Evolutionary conservation across 1,139 yeast species (phyloP), one percentile per base, ranked within the genome.

Genomic region (Saccharomyces hybrid): DNA sequence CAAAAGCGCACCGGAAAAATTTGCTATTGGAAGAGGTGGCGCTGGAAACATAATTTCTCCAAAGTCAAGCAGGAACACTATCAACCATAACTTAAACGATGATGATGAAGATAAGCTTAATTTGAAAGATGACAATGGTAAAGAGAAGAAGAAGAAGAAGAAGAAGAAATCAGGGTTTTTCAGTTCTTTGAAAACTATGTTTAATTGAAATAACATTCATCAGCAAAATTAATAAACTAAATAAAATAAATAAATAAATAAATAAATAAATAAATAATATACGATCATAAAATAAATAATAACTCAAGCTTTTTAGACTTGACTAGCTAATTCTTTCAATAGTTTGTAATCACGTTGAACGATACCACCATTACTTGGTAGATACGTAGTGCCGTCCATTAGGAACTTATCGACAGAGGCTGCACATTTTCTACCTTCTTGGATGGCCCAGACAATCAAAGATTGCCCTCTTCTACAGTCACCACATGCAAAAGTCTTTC

Each of bases 381-480:
- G 80, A 69, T 88, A 80, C 38, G 96, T 80, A 59, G 80, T 73
- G 34, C 93, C 90, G 44, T 38, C 25, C 83, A 84, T 83, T 72
- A 93, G 78, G 71, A 73, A 87, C 64, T 77, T 73, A 69, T 93
- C 99, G 59, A 93, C 95, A 66, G 88, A 91, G 64, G 97, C 82
- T 46, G 99, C 99, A 80, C 97, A 88, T 74, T 93, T 97, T 77
- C 98, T 84, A 64, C 99, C 99, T 76, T 93, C 99, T 75, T 93
- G 98, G 65, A 93, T 93, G 75, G 98, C 99, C 98, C 99, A 93
- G 56, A 93, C 99, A 71, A 93, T 95, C 71, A 93, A 82, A 3
- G 97, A 89, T 77, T 93, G 99, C 34, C 99, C 99, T 75, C 99
- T 86, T 78, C 99, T 86, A 77, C 98, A 93, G 74, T 93, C 99